Evolutionary conservation across 345 rosid species (phyloP), one percentile per base, ranked within the genome.

Genomic region (Cardiospermum halicacabum): DNA sequence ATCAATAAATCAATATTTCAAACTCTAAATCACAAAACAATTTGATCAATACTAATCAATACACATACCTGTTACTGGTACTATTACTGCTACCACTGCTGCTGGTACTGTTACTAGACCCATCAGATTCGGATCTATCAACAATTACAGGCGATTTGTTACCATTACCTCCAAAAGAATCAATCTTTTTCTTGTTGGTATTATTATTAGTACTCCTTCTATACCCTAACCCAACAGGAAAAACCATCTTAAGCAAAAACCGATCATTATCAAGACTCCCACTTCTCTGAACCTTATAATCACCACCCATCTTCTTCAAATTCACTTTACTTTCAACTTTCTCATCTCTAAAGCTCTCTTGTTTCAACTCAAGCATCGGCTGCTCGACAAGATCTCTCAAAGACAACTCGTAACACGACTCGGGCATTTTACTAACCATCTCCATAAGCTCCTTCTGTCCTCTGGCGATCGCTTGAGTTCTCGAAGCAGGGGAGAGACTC

Each of bases 391-490:
- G 75, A 82, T 89, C 98, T 61, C 64, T 92, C 71, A 89, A 70
- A 12, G 98, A 78, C 42, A 92, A 85, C 76, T 92, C 98, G 71
- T 89, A 89, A 68, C 87, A 87, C 13, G 96, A 81, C 74, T 92
- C 98, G 0, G 96, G 91, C 96, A 92, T 92, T 61, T 63, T 76
- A 66, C 83, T 85, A 10, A 89, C 95, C 96, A 92, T 85, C 16
- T 89, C 96, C 98, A 89, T 87, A 32, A 92, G 91, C 88, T 92
- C 98, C 64, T 69, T 78, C 18, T 89, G 96, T 1, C 98, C 98
- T 69, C 86, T 83, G 16, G 85, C 91, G 13, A 92, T 84, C 0
- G 96, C 98, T 60, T 88, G 85, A 18, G 85, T 75, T 63, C 79
- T 87, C 0, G 96, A 87, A 2, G 81, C 53, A 4, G 98, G 98